phyloP scores from a whole-genome alignment of 805 yeast genomes.

The Saccharomyces paradoxus region DNA sequence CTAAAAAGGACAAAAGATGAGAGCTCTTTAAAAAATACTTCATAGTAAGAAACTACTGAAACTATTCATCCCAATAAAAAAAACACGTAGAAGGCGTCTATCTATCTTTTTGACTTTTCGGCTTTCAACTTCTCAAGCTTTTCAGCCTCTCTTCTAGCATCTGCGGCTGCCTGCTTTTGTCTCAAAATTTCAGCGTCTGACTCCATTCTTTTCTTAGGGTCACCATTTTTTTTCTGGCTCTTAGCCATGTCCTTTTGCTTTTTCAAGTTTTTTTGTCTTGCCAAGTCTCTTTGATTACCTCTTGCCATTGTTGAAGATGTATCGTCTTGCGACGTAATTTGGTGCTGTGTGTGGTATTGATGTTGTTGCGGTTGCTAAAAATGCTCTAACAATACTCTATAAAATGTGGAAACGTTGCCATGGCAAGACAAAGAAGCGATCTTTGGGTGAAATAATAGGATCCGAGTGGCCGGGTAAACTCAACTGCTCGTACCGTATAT shows the following conservation, averaged over 20 bases:
- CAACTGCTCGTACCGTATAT: background rate
- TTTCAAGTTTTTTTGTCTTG: slow-evolving; percentile 80
- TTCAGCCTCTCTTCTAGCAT: slow-evolving; percentile 30
- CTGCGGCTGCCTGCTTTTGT: slow-evolving; percentile 65
- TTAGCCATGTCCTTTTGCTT: slow-evolving; percentile 62
- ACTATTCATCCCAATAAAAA: background rate
- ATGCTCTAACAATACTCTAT: background rate
- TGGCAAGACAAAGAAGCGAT: background rate
- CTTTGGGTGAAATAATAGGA: background rate
- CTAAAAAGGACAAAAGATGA: background rate
- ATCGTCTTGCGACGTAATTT: background rate
- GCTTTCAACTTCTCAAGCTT: slow-evolving; percentile 16
- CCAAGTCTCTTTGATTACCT: slow-evolving; percentile 94
- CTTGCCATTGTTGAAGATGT: slow-evolving; percentile 55
- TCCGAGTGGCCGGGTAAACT: background rate
- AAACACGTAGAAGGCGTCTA: background rate
- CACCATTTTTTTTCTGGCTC: slow-evolving; percentile 62
- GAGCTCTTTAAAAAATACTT: background rate
- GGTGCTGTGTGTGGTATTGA: background rate
- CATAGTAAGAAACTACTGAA: background rate
- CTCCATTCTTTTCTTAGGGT: slow-evolving; percentile 78
- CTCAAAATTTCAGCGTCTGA: slow-evolving; percentile 86
- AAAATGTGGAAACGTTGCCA: background rate
- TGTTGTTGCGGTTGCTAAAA: background rate
- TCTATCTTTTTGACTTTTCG: slow-evolving; percentile 11